Evolutionary conservation across 1,284 basidiomycete genomes (phyloP), one percentile per base, ranked within the genome.

Genomic region (Leccinum insolens): DNA sequence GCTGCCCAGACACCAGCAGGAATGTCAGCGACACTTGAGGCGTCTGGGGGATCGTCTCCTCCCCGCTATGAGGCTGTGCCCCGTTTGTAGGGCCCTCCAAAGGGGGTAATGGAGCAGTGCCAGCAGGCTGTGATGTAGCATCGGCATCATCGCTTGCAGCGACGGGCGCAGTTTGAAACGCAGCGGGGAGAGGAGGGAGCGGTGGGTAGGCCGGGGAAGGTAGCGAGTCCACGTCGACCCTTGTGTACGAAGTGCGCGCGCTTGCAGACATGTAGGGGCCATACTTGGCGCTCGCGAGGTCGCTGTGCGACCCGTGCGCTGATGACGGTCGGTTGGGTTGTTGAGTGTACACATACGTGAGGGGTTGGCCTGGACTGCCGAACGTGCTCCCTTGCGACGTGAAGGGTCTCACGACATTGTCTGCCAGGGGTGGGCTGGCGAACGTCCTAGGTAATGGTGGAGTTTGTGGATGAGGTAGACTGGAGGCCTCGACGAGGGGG

Each of bases 21-120:
- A 95, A 94, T 0, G 89, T 91, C 63, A 96, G 74, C 52, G 87
- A 85, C 3, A 89, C 85, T 81, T 92, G 88, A 0, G 88, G 88
- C 7, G 82, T 85, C 71, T 87, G 88, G 4, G 88, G 88, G 5
- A 88, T 74, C 62, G 39, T 57, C 5, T 61, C 57, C 7, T 76
- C 67, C 11, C 39, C 17, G n/a, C 31, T 5, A 20, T 31, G 44
- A 7, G 63, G 25, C 66, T 70, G 71, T 60, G 66, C 58, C 22
- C 22, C 63, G 17, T 46, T 52, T 7, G 63, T 34, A 3, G 39
- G 57, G 41, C 46, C 22, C 7, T 62, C 65, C 2, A 44, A 31
- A 2, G 62, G 61, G 7, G 71, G n/a, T 1, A 34, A 39, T 3
- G 62, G 28, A 5, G 63, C 37, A 0, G 37, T 41, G 15, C 61